Conservation (phyloP, 331 rosid species). For the Quercus lobata region DNA sequence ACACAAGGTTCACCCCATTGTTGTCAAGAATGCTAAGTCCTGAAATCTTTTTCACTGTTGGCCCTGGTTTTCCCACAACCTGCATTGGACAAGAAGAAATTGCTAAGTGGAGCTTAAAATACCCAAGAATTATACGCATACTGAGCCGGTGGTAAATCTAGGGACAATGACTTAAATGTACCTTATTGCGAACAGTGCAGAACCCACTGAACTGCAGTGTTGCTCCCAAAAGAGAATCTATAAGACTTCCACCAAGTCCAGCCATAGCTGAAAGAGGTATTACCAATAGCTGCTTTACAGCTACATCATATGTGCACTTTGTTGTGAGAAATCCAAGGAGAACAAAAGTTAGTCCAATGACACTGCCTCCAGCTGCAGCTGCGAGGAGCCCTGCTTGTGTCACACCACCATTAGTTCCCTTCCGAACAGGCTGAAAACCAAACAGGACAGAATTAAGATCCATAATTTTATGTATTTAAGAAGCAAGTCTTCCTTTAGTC, state of each 20-base stretch:
- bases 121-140: not conserved
- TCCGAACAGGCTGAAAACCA: conserved; percentile 65
- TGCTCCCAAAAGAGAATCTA: conserved; percentile 92
- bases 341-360: conserved; percentile 63
- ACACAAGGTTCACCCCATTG: conserved; percentile 81
- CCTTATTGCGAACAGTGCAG: conserved; percentile 86
- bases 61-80: conserved; percentile 96
- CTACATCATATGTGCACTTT: conserved; percentile 38
- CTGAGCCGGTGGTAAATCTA: not conserved
- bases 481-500: conserved; percentile 1
- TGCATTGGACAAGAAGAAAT: conserved; percentile 22
- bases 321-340: conserved; percentile 52
- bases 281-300: conserved; percentile 69
- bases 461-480: conserved; percentile 3
- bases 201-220: conserved; percentile 91
- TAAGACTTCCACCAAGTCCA: conserved; percentile 68
- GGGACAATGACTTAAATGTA: conserved; percentile 17
- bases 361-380: conserved; percentile 73
- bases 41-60: conserved; percentile 72
- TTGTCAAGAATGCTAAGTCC: conserved; percentile 78
- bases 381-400: conserved; percentile 82
- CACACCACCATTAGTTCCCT: conserved; percentile 92
- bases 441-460: conserved; percentile 8
- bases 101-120: not conserved
- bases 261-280: conserved; percentile 72